Base-by-base conservation (phyloP, 2,329 filamentous ascomycete genomes). In the Paecilomyces sp. region DNA sequence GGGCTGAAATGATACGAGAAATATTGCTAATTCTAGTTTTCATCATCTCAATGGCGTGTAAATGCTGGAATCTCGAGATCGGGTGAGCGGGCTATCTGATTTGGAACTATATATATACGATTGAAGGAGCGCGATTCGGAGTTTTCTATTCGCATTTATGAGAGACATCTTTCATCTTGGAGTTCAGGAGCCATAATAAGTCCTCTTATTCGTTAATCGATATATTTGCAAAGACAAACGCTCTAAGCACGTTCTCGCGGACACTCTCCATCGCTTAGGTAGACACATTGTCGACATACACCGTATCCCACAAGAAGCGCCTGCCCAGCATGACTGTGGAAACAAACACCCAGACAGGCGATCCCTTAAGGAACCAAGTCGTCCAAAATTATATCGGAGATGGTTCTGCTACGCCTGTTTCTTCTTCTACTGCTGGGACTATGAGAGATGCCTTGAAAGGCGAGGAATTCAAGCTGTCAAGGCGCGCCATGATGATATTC, bases 401-500 rank as follows among this genome's bases (percentile, higher is more conserved):
- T 53, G 28, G 24, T n/a, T 13, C 22, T 53, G 6, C 18, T 53
- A 53, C 9, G 9, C 12, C 51, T 13, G 51, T 22, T 53, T 11
- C 51, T 7, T 53, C 51, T 47, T 47, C 41, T 6, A 47, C 41
- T 18, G 51, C 55, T 9, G 31, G 36, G 22, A 47, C n/a, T 3
- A n/a, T 9, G 3, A 15, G 5, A 47, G 41, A 57, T 13, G 25
- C 28, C 24, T 34, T 34, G 9, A 12, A 41, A 50, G 24, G 25
- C 7, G 34, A 57, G 18, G 55, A 57, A 9, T 57, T 57, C 15
- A 36, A 13, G 7, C 34, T 57, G n/a, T 41, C 60, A 4, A 51
- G 50, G 31, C 54, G 57, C 12, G 60, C 53, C 3, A 56, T 55
- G 15, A 57, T 62, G 18, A 55, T 61, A 30, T 62, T 62, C 31